phyloP scores from a whole-genome alignment of 2,329 filamentous ascomycete genomes.

The Zymoseptoria tritici region DNA sequence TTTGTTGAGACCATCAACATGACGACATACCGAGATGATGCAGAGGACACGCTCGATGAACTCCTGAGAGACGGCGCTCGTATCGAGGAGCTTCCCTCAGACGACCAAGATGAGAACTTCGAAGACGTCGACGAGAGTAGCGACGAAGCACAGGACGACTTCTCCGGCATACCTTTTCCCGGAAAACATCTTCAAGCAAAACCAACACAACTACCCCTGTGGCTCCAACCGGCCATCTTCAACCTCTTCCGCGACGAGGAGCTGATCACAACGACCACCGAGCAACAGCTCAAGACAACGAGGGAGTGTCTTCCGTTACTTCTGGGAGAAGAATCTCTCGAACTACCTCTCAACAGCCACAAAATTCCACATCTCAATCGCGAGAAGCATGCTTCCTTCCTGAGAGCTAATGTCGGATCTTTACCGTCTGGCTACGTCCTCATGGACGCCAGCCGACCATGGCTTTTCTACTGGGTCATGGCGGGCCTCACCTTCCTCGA shows the following conservation, averaged over 20 bases:
- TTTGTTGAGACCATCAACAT: not conserved
- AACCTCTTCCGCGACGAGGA: constrained; percentile 21
- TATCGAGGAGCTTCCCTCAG: constrained; percentile 26
- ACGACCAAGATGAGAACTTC: constrained; percentile 21
- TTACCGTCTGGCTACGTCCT: constrained; percentile 64
- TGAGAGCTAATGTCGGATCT: constrained; percentile 47
- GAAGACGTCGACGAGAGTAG: constrained; percentile 7
- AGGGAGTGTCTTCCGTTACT: constrained; percentile 24
- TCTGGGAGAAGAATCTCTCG: constrained; percentile 32
- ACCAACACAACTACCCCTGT: constrained; percentile 17
- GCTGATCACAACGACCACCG: constrained; percentile 18
- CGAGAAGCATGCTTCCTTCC: constrained; percentile 52
- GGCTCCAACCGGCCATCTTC: constrained; percentile 19
- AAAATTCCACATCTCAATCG: constrained; percentile 71
- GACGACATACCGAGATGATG: constrained; percentile 5
- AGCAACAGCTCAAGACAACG: constrained; percentile 16
- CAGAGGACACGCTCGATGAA: constrained; percentile 25
- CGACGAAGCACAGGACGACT: constrained; percentile 9
- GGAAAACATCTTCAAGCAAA: constrained; percentile 15
- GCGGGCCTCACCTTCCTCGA: constrained; percentile 68
- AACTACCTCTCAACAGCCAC: constrained; percentile 51
- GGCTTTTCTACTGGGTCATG: constrained; percentile 91
- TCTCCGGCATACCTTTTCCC: constrained; percentile 23
- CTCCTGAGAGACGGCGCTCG: constrained; percentile 19
- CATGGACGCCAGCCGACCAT: constrained; percentile 82